A percentile compares a stretch with the other conserved stretches of the same genome.
Conservation (phyloP, 768 basidiomycete genomes). For the Auriscalpium microsporum region DNA sequence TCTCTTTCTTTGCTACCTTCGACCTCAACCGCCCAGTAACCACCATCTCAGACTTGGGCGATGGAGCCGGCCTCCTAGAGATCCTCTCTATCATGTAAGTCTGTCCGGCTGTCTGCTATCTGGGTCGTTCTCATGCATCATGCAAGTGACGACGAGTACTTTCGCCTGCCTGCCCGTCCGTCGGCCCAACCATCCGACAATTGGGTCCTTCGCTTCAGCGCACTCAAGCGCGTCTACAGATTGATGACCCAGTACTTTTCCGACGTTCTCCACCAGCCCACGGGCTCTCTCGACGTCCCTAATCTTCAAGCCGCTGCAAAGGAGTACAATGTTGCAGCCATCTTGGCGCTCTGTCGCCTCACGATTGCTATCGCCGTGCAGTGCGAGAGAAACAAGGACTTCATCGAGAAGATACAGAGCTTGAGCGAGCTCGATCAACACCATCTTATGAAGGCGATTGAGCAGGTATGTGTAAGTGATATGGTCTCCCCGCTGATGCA, state of each 20-base stretch:
- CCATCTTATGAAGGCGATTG: constrained; percentile 87
- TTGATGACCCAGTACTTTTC: constrained; percentile 85
- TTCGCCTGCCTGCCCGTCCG: constrained; percentile 51
- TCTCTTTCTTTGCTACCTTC: constrained; percentile 74
- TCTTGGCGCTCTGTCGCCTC: constrained; percentile 68
- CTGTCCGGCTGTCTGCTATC: neutral
- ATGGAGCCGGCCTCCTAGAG: constrained; percentile 70
- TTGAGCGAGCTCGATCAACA: constrained; percentile 81
- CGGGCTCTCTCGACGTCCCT: constrained; percentile 73
- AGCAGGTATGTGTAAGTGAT: constrained; percentile 50
- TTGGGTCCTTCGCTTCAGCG: constrained; percentile 81
- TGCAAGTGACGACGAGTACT: constrained; percentile 70
- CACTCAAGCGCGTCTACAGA: constrained; percentile 78
- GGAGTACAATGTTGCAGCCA: constrained; percentile 55
- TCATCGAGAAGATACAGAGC: constrained; percentile 83
- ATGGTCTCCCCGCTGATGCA: neutral
- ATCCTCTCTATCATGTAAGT: constrained; percentile 71
- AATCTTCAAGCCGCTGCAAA: constrained; percentile 83
- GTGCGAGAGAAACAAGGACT: constrained; percentile 79
- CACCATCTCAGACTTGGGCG: constrained; percentile 62
- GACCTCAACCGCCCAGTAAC: constrained; percentile 55
- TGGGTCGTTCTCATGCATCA: constrained; percentile 4
- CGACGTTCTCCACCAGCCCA: constrained; percentile 75
- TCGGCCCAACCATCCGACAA: constrained; percentile 66
- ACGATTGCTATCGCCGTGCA: constrained; percentile 84